A percentile compares a stretch with the other conserved stretches of the same genome.
These are phyloP conservation scores for Hypoxylon trugodes DNA, from an alignment of 495 filamentous ascomycete species.

Conservation along the genomic window DNA sequence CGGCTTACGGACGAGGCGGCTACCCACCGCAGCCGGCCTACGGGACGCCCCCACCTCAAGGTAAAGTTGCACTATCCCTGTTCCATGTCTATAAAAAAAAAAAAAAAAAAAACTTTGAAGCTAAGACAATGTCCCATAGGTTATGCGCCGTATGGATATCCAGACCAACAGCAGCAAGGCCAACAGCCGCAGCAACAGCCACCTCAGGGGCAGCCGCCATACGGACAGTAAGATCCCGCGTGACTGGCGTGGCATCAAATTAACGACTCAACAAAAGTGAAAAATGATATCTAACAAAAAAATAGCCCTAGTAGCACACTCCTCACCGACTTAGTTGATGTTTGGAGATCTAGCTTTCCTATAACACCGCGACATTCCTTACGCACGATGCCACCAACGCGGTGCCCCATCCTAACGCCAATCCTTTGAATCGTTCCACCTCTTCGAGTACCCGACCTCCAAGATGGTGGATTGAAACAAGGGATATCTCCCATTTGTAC, in stretches of 20 bases:
- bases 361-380: constrained; percentile 8
- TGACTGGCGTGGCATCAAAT: not conserved
- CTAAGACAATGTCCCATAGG: constrained; percentile 22
- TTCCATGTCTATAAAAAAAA: too few species aligned
- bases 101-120: not conserved
- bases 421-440: constrained; percentile 3
- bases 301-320: not conserved
- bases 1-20: constrained; percentile 41
- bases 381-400: constrained; percentile 11
- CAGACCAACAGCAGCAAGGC: constrained; percentile 46
- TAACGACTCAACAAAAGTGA: not conserved
- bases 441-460: not conserved
- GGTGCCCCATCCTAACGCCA: constrained; percentile 1
- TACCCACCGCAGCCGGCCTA: constrained; percentile 46
- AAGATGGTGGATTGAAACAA: not conserved
- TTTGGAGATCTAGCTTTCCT: not conserved
- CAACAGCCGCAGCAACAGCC: constrained; percentile 35
- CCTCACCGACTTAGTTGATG: constrained; percentile 3
- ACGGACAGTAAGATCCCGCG: constrained; percentile 23
- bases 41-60: constrained; percentile 51
- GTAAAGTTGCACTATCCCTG: constrained; percentile 37
- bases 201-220: constrained; percentile 47
- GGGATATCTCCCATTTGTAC: constrained; percentile 19
- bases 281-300: constrained; percentile 4
- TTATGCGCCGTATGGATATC: constrained; percentile 50